Base-by-base conservation (phyloP, 441 rosid species). In the Pelargonium myrrhifolium region DNA sequence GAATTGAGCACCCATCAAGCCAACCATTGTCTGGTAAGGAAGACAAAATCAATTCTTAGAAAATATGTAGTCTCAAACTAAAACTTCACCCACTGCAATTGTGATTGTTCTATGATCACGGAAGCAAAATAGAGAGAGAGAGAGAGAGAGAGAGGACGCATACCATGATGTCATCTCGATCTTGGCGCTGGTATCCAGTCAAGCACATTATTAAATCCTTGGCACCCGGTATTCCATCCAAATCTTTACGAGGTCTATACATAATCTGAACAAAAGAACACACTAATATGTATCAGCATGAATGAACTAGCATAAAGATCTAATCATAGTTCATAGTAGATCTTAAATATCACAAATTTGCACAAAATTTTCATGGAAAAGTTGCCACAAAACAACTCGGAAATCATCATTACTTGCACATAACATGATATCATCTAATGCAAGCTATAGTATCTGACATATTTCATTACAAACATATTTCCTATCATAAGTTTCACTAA, bases 161-260 rank as follows among this genome's bases (percentile, higher is more conserved):
- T 67, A 95, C 99, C 99, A 90, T 95, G 47, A 94, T 83, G 75
- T 94, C 96, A 0, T 94, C 98, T 72, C 98, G 84, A 73, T 89
- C 98, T 70, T 87, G 97, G 56, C 96, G 77, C 75, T 84, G 93
- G 84, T 90, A 94, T 10, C 98, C 95, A 55, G 99, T 94, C 80
- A 94, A 85, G 74, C 99, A 94, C 69, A 88, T 62, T 21, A 82
- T 71, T 43, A 94, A 66, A 80, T 65, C 65, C 67, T 80, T 69
- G 22, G 93, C 84, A 42, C 97, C 91, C 1, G 86, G 89, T 79
- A 94, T 87, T 68, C 99, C 99, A 72, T 88, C 80, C 80, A 92
- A 83, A 78, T 86, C 89, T 78, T 71, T 84, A 58, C 68, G 86
- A 31, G 99, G 99, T 64, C 78, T 86, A 65, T 90, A 92, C 81